phyloP scores from a whole-genome alignment of 768 basidiomycete species.

The Pilatotrama ljubarskyi region DNA sequence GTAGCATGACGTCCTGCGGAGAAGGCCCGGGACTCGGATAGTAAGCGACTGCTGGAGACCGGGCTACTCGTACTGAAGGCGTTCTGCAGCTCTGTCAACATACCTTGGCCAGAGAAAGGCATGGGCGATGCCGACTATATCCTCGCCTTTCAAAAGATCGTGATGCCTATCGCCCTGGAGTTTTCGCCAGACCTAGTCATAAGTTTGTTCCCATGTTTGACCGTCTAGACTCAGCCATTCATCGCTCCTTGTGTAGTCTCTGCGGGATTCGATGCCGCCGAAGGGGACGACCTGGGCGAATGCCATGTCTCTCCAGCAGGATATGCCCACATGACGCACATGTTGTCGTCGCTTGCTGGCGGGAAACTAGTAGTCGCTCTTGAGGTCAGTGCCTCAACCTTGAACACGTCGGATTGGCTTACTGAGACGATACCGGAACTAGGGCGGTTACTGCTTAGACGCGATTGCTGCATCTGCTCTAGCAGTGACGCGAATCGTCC shows the following conservation, averaged over 20 bases:
- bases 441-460: slow-evolving; percentile 96
- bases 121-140: slow-evolving; percentile 97
- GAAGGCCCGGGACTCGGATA: slow-evolving; percentile 82
- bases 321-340: slow-evolving; percentile 98
- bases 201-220: slow-evolving; percentile 53
- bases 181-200: slow-evolving; percentile 96
- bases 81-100: slow-evolving; percentile 78
- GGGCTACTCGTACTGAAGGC: background rate
- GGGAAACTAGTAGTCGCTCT: slow-evolving; percentile 91
- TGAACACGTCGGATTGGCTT: background rate
- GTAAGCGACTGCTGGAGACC: slow-evolving; percentile 45
- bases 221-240: too few species aligned
- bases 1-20: slow-evolving; percentile 83
- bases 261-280: slow-evolving; percentile 96
- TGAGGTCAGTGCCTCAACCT: slow-evolving; percentile 59
- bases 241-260: slow-evolving; percentile 61
- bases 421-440: background rate
- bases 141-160: slow-evolving; percentile 91
- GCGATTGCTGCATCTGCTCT: slow-evolving; percentile 86
- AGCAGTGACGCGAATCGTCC: slow-evolving; percentile 83
- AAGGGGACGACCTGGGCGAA: slow-evolving; percentile 88
- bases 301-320: slow-evolving; percentile 90
- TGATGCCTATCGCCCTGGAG: slow-evolving; percentile 97
- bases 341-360: slow-evolving; percentile 85
- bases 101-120: slow-evolving; percentile 87